Evolutionary conservation across 2,329 filamentous ascomycete species (phyloP), one percentile per base, ranked within the genome.

Genomic region (Microcyclospora tardicrescens): DNA sequence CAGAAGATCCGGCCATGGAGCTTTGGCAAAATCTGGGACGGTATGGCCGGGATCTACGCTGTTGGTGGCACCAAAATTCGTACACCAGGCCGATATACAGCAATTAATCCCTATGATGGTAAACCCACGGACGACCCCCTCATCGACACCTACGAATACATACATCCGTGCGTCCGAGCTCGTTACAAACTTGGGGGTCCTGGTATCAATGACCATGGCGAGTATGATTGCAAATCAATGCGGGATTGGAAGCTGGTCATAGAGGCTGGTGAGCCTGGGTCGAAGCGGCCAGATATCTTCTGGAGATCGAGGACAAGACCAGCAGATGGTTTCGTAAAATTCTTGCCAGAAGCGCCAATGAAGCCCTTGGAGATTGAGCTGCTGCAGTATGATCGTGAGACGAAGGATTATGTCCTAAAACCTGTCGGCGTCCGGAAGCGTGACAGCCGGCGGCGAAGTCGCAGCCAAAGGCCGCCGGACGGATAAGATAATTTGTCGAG

Each of bases 121-220:
- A 54, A 55, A 15, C 38, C 55, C 28, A 70, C 66, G 5, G 49
- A 60, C 14, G 58, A 63, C 1, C 19, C 19, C 19, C 58, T 72
- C 27, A 54, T 59, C 27, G 58, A 69, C 15, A 71, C 68, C 16
- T 61, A 66, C 45, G 68, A 72, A 52, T 71, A 71, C 47, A 64
- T 72, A 24, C 68, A 72, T 48, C 61, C 68, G 5, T 65, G 58
- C 4, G 68, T 65, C 5, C 62, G 68, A 14, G 57, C 65, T 0
- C 60, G 68, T 11, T 46, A 63, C 33, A 61, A 60, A 10, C 59
- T 69, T 5, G 49, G 58, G 42, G 68, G 68, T 3, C 67, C 67
- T 1, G 67, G 67, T 3, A 45, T 62, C 32, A 51, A 61, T 28
- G 68, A 71, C 51, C 58, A 57, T 28, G 63, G 63, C 33, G 32